Conservation (phyloP, 441 rosid species). For the Populus hybrid region DNA sequence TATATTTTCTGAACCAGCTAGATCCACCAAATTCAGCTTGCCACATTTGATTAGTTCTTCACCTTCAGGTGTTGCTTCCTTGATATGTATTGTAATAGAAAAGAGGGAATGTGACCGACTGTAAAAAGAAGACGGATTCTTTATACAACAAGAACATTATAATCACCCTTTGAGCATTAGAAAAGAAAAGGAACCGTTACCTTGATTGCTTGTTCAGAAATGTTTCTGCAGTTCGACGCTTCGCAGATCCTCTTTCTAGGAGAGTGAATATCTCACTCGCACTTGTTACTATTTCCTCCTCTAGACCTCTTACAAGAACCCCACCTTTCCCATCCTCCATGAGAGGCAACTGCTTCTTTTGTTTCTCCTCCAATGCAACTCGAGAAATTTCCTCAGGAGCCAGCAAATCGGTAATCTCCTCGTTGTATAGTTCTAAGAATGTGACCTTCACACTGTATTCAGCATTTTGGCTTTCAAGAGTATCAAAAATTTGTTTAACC, state of each 20-base stretch:
- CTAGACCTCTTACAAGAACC: conserved; percentile 93
- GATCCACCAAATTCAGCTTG: conserved; percentile 90
- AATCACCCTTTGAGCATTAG: conserved; percentile 5
- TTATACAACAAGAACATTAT: conserved; percentile 6
- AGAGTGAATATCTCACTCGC: conserved; percentile 87
- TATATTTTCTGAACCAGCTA: conserved; percentile 97
- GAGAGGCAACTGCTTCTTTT: conserved; percentile 83
- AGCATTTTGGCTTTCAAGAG: conserved; percentile 93
- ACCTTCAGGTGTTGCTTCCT: conserved; percentile 96
- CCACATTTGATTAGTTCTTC: conserved; percentile 98
- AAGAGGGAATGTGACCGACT: conserved; percentile 98
- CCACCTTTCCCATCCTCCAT: conserved; percentile 99
- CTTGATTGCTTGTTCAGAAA: conserved; percentile 92
- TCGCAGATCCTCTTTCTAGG: conserved; percentile 91
- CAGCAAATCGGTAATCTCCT: conserved; percentile 93
- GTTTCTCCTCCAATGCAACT: conserved; percentile 72
- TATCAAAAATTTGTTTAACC: conserved; percentile 88
- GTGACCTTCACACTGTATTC: conserved; percentile 98
- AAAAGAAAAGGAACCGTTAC: conserved; percentile 31
- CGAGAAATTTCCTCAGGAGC: conserved; percentile 91
- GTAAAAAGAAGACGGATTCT: conserved; percentile 27
- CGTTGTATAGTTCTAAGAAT: conserved; percentile 87
- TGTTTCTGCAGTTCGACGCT: conserved; percentile 94
- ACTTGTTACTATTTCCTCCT: conserved; percentile 94
- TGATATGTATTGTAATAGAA: conserved; percentile 89